A percentile compares a stretch with the other conserved stretches of the same genome.
These are phyloP conservation scores for Schrenkiella parvula DNA, from an alignment of 345 rosid species.

Conservation along the genomic window DNA sequence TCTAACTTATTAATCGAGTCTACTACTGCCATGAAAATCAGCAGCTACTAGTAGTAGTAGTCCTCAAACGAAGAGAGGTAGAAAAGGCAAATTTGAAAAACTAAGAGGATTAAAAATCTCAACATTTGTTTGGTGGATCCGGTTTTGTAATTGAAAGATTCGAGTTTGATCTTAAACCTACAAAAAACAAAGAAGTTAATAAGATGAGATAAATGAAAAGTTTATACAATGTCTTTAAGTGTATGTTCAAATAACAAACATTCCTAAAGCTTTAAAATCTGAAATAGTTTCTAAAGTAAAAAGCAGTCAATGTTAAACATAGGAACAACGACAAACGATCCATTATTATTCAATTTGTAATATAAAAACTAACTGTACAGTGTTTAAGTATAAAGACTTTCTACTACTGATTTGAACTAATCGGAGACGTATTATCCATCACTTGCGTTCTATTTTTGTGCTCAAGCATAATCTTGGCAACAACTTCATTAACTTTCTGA, in stretches of 20 bases:
- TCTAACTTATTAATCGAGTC: background rate
- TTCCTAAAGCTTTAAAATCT: background rate
- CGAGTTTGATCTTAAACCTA: slow-evolving; percentile 1
- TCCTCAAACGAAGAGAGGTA: slow-evolving; percentile 37
- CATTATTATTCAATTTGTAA: slow-evolving; percentile 3
- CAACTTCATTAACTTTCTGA: slow-evolving; percentile 41
- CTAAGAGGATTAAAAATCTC: background rate
- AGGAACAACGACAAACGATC: background rate
- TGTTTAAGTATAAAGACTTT: background rate
- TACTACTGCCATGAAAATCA: slow-evolving; percentile 54
- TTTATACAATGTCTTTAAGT: background rate
- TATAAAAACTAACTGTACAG: slow-evolving; percentile 10
- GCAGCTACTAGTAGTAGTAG: slow-evolving; percentile 30
- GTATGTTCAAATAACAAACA: background rate
- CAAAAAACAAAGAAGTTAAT: background rate
- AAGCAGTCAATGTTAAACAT: background rate
- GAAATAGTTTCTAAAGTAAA: background rate
- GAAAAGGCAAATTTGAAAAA: slow-evolving; percentile 24
- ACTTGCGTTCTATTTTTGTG: slow-evolving; percentile 8
- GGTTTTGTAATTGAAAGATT: slow-evolving; percentile 4
- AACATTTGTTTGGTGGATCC: slow-evolving; percentile 17
- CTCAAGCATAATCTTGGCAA: slow-evolving; percentile 32
- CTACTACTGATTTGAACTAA: background rate
- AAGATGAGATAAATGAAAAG: background rate
- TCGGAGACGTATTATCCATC: background rate